phyloP scores from a whole-genome alignment of 2,329 filamentous ascomycete genomes.

The Corynespora cassiicola region DNA sequence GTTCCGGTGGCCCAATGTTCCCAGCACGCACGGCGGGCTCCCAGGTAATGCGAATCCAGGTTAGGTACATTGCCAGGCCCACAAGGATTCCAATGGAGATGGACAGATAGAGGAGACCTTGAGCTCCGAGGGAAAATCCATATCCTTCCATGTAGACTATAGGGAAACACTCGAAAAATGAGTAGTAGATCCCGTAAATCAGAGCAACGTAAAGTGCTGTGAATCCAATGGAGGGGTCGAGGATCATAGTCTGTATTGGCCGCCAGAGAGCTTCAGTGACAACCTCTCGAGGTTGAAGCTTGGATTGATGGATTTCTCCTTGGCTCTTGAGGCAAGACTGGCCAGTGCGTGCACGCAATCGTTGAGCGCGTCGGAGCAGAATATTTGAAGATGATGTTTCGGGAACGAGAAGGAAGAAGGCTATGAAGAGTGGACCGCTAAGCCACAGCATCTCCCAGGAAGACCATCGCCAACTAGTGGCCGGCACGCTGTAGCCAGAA shows the following conservation, averaged over 20 bases:
- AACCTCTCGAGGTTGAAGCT: slow-evolving; percentile 56
- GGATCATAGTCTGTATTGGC: slow-evolving; percentile 54
- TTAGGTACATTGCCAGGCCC: too few species aligned
- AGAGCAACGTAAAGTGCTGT: slow-evolving; percentile 21
- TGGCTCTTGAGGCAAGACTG: slow-evolving; percentile 63
- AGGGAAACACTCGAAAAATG: slow-evolving; percentile 20
- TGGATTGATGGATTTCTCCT: slow-evolving; percentile 67
- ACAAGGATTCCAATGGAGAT: slow-evolving; percentile 9
- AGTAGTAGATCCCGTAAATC: slow-evolving; percentile 23
- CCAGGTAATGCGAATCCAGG: too few species aligned
- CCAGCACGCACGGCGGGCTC: too few species aligned
- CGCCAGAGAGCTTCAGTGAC: slow-evolving; percentile 30
- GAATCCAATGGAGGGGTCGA: slow-evolving; percentile 42
- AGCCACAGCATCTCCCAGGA: slow-evolving; percentile 34
- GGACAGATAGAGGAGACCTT: slow-evolving; percentile 12
- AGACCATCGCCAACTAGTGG: slow-evolving; percentile 30
- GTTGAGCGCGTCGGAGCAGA: slow-evolving; percentile 28
- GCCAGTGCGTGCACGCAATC: slow-evolving; percentile 52
- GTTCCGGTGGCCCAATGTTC: too few species aligned
- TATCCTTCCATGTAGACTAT: slow-evolving; percentile 14
- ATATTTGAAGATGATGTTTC: slow-evolving; percentile 31
- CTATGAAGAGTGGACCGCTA: slow-evolving; percentile 22
- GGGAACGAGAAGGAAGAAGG: slow-evolving; percentile 28
- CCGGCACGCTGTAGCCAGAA: slow-evolving; percentile 25
- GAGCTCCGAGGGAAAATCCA: slow-evolving; percentile 13